Base-by-base conservation (phyloP, 2,329 filamentous ascomycete species). In the Ceratocystis diversiconidia region DNA sequence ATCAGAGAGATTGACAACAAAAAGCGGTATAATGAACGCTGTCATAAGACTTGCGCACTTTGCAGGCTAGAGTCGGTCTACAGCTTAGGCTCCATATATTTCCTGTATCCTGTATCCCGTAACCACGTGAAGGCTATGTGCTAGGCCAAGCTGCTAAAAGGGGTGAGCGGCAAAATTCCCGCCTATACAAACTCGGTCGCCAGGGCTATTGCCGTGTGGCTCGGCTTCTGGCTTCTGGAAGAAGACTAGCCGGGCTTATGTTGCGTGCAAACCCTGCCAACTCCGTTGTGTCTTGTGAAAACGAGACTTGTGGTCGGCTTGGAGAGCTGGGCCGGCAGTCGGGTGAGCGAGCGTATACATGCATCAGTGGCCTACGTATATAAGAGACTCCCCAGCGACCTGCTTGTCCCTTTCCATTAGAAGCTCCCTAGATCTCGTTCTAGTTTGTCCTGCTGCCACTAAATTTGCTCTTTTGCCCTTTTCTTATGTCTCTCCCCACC, bases 161-260 rank as follows among this genome's bases (percentile, higher is more conserved):
- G 55, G 55, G 32, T 59, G 15, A 25, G 55, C 55, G 55, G 55
- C 55, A 59, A 59, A 59, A 36, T 59, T 3, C 28, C 55, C 36
- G 10, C 25, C 55, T 3, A 36, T 12, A 59, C 55, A 7, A 41
- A n/a, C 55, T 59, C 55, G 55, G 55, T 59, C 55, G 28, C 19
- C 48, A 44, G 62, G 32, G 30, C n/a, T 43, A 55, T 50, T 64
- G 62, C 48, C 62, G 62, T 59, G 28, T 25, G 62, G 36, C 32
- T 43, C 28, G 50, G 50, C 30, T 41, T 32, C 61, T 36, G 50
- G 50, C n/a, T 41, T 48, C 61, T 36, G 43, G 48, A 57, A 59
- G 30, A 41, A 57, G 32, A 44, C 43, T 32, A 41, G 55, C 50
- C 48, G 48, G 36, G 62, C 36, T 57, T 30, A 59, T n/a, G 36